These are phyloP conservation scores for Pseudogymnoascus sp. DNA, from an alignment of 2,329 filamentous ascomycete species.

Conservation along the genomic window DNA sequence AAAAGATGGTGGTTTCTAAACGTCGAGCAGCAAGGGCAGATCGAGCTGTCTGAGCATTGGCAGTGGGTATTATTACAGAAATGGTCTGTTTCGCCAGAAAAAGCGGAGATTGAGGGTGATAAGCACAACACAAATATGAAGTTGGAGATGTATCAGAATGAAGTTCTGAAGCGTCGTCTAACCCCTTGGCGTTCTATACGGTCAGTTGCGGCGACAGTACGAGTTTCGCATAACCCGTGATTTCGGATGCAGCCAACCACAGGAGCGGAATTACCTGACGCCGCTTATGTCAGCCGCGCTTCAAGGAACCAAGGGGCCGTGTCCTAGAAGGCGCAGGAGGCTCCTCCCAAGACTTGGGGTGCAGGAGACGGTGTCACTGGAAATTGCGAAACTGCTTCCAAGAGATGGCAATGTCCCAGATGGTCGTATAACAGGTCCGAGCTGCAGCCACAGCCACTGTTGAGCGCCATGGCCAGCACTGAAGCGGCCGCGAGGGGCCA, in stretches of 20 bases:
- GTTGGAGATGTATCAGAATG: conserved; percentile 4
- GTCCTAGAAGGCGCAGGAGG: not conserved
- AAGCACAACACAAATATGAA: not conserved
- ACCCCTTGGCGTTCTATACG: conserved; percentile 2
- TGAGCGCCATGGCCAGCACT: not conserved
- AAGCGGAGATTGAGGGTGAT: conserved; percentile 4
- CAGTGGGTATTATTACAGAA: conserved; percentile 3
- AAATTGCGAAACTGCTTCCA: conserved; percentile 1
- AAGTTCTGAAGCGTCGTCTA: conserved; percentile 9
- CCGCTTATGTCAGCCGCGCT: conserved; percentile 1
- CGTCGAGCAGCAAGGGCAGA: not conserved
- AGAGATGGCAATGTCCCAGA: not conserved
- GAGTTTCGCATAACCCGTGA: conserved; percentile 3
- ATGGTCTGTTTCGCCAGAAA: not conserved
- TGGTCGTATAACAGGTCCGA: not conserved
- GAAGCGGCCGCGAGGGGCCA: not conserved
- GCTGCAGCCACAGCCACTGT: not conserved
- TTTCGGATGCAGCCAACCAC: not conserved
- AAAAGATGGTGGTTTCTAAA: conserved; percentile 8
- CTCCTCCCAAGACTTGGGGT: conserved; percentile 1
- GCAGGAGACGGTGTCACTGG: conserved; percentile 1
- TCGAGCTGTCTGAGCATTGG: not conserved
- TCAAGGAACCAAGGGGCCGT: not conserved
- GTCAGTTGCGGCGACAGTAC: not conserved
- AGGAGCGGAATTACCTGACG: not conserved